These are phyloP conservation scores for Bruguiera gymnorhiza DNA, from an alignment of 345 rosid species.

Conservation along the genomic window DNA sequence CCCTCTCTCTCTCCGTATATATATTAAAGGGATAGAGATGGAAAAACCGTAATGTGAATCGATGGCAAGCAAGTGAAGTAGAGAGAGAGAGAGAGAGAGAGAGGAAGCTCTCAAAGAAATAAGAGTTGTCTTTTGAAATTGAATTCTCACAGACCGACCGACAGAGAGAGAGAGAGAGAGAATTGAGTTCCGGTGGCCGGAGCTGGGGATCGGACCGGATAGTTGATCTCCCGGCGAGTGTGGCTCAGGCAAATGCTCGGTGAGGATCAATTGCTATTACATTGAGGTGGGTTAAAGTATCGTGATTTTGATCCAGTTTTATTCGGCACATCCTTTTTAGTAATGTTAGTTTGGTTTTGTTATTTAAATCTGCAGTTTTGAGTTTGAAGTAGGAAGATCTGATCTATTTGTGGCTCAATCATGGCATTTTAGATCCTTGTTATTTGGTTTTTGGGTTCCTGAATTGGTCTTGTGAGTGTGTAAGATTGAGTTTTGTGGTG, in stretches of 20 bases:
- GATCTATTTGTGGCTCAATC: neutral
- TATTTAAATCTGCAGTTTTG: neutral
- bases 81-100: neutral
- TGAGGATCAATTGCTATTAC: neutral
- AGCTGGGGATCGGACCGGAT: conserved; percentile 27
- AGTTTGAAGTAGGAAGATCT: conserved; percentile 9
- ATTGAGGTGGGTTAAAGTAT: conserved; percentile 1
- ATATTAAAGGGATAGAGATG: neutral
- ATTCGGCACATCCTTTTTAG: neutral
- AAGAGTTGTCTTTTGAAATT: neutral
- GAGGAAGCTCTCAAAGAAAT: neutral
- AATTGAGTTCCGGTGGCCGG: conserved; percentile 13
- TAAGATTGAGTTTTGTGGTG: neutral
- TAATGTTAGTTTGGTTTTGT: neutral
- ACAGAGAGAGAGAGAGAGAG: conserved; percentile 4
- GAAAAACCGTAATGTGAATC: conserved; percentile 31
- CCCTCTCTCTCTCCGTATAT: neutral
- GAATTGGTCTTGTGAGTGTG: neutral
- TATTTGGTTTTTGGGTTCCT: neutral
- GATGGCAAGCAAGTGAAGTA: conserved; percentile 31
- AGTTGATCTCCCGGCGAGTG: conserved; percentile 13
- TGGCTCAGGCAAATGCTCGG: conserved; percentile 9
- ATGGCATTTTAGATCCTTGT: neutral
- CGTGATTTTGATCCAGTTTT: neutral
- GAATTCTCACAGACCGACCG: neutral